Evolutionary conservation across 306 rosid species (phyloP).

Genomic region (Dryas alaskensis): DNA sequence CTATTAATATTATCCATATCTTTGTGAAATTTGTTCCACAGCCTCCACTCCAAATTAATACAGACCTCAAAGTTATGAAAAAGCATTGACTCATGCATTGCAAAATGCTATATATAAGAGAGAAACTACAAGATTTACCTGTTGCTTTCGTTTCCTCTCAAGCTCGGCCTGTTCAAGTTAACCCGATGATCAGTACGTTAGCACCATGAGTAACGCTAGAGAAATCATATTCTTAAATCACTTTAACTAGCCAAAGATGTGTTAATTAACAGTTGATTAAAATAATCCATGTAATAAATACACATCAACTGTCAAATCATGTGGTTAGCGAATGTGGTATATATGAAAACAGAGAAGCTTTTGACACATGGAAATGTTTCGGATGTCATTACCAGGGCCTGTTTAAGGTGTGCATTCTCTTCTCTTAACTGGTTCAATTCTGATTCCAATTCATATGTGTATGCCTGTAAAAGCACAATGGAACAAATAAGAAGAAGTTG

Average conservation of each 20-base stretch:
- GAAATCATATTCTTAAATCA: too few species aligned
- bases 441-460: constrained; percentile 86
- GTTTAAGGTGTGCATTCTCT: constrained; percentile 69
- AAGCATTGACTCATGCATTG: not conserved
- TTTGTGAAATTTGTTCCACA: too few species aligned
- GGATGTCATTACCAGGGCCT: constrained; percentile 58
- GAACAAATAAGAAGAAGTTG: not conserved
- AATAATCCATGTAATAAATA: not conserved
- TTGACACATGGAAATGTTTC: not conserved
- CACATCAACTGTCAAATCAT: too few species aligned
- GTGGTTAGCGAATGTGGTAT: too few species aligned
- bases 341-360: not conserved
- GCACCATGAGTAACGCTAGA: too few species aligned
- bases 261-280: too few species aligned
- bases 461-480: constrained; percentile 50
- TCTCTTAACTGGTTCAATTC: constrained; percentile 73
- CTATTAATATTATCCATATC: too few species aligned
- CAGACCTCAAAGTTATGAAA: not conserved
- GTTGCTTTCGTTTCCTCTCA: constrained; percentile 69
- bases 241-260: too few species aligned
- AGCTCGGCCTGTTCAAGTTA: constrained; percentile 52
- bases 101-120: not conserved
- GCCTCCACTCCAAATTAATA: too few species aligned
- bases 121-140: constrained; percentile 38
- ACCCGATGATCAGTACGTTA: not conserved